Evolutionary conservation across 768 basidiomycete species (phyloP), one percentile per base, ranked within the genome.

Genomic region (Phlebiopsis flavidoalba): DNA sequence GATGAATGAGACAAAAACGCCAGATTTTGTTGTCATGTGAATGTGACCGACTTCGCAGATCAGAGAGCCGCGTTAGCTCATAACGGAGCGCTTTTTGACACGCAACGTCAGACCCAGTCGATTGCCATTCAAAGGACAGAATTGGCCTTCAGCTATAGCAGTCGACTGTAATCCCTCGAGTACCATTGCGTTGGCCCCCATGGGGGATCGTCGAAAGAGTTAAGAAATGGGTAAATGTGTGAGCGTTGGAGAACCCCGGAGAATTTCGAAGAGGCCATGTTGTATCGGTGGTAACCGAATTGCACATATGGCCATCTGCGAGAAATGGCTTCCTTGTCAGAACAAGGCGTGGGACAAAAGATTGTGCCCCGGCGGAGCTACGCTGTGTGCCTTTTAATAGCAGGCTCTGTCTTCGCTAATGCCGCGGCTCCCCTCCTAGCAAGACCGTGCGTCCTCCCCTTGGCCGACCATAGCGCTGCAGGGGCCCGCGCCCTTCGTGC

Each of bases 141-240:
- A 49, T 21, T 15, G 48, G 19, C 48, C 19, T 21, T 12, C 21
- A 37, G 21, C 14, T 19, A 31, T 31, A 31, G 26, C 26, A 31
- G 26, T 31, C 6, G 26, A 31, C 26, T 31, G 54, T 19, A 43
- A 21, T n/a, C n/a, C n/a, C n/a, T n/a, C n/a, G 40, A 37, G 36
- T 21, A 55, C 24, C 15, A 8, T 22, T 55, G 54, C 22, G 1
- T 22, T 36, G 37, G 22, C 5, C 54, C 54, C 54, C 54, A 26
- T 45, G 54, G 54, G 54, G 54, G 54, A 55, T 55, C 54, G 40
- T 31, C 54, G 40, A 43, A 43, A 12, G 22, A 55, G n/a, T 21
- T 33, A 7, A 26, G 35, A 36, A 36, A 33, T 53, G 54, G 54
- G 3, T 21, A 37, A 45, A 45, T 43, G 40, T 43, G 40, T n/a